Evolutionary conservation across 106 monocot species (phyloP).

Genomic region (Dioscorea zingiberensis): DNA sequence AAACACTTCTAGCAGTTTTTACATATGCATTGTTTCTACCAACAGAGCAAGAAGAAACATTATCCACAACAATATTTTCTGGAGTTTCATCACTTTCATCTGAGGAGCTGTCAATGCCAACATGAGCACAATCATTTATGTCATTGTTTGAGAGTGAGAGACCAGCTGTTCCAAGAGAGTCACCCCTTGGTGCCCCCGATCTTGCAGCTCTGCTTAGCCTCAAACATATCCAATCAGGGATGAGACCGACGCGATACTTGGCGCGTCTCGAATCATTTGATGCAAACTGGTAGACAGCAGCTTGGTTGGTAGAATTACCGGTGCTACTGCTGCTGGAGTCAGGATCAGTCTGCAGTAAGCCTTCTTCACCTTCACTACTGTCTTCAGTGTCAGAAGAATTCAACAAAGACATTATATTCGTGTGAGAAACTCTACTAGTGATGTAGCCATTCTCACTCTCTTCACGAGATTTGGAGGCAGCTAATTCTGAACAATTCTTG

Average conservation of each 20-base stretch:
- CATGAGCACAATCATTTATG: not conserved
- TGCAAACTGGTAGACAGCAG: not conserved
- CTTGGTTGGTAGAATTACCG: not conserved
- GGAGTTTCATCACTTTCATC: not conserved
- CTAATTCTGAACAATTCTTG: not conserved
- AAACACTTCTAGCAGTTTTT: not conserved
- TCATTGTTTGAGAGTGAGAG: not conserved
- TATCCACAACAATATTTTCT: not conserved
- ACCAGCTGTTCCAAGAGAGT: slow-evolving; percentile 4
- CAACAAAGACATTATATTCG: not conserved
- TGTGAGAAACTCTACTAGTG: not conserved
- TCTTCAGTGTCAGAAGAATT: not conserved
- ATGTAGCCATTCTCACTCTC: slow-evolving; percentile 1
- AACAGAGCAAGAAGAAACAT: not conserved
- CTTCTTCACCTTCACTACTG: not conserved
- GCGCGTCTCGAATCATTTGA: slow-evolving; percentile 2
- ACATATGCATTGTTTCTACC: not conserved
- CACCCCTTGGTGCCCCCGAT: slow-evolving; percentile 18
- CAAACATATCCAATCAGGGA: slow-evolving; percentile 16
- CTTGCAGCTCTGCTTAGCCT: slow-evolving; percentile 18
- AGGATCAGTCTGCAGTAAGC: not conserved
- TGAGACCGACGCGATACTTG: slow-evolving; percentile 13
- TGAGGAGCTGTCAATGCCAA: not conserved
- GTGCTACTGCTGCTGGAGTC: no score
- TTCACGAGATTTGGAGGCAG: not conserved